Conservation (phyloP, 2,329 filamentous ascomycete species). For the Pseudohalonectria lignicola region DNA sequence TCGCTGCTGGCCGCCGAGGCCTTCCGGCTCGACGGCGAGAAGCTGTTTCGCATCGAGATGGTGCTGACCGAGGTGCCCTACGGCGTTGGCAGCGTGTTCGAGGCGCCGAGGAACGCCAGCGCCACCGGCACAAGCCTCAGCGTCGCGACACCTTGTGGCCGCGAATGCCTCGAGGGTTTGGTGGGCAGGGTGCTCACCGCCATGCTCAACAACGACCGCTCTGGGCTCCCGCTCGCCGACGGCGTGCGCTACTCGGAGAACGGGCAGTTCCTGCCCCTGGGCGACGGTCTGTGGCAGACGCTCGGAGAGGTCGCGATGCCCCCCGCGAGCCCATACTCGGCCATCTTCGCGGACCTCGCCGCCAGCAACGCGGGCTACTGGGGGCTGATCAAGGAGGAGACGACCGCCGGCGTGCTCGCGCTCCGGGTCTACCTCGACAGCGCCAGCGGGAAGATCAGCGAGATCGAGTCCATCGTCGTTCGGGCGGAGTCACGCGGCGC, state of each 20-base stretch:
- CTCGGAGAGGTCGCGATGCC: constrained; percentile 5
- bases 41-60: constrained; percentile 11
- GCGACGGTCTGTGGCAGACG: constrained; percentile 12
- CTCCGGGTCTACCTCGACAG: constrained; percentile 8
- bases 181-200: constrained; percentile 8
- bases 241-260: constrained; percentile 11
- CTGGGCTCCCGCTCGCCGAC: constrained; percentile 8
- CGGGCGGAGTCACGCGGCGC: constrained; percentile 8
- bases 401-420: constrained; percentile 9
- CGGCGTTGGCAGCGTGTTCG: constrained; percentile 9
- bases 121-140: constrained; percentile 6
- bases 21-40: constrained; percentile 5
- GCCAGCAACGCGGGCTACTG: constrained; percentile 9
- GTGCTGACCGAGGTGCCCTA: constrained; percentile 12
- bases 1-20: constrained; percentile 10
- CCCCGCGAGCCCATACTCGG: constrained; percentile 3
- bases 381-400: constrained; percentile 11
- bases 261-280: constrained; percentile 11
- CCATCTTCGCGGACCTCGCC: constrained; percentile 7
- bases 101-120: constrained; percentile 5
- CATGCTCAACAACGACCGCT: constrained; percentile 8
- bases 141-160: constrained; percentile 2
- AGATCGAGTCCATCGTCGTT: constrained; percentile 10
- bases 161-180: constrained; percentile 8
- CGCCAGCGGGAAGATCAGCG: constrained; percentile 8